Evolutionary conservation across 768 basidiomycete species (phyloP), one percentile per base, ranked within the genome.

Genomic region (Hortiboletus flavorubellus): DNA sequence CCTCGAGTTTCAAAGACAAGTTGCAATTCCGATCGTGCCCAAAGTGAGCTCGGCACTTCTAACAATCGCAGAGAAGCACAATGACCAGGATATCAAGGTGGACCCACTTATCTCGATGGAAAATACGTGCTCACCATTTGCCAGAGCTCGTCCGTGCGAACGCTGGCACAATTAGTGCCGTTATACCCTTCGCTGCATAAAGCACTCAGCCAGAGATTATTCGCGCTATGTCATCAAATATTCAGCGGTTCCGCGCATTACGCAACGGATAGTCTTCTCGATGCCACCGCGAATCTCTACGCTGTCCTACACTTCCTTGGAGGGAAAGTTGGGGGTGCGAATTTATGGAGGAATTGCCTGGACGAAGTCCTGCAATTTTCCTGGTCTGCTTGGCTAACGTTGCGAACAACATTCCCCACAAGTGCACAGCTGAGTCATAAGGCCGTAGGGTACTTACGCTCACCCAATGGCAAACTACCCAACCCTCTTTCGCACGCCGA

Each of bases 1-100:
- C n/a, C 75, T 84, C 31, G 91, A 93, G 69, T 93, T 91, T 69
- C 89, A 92, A 65, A 77, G 92, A 65, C 91, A 93, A 69, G 75
- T 91, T 4, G 81, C 80, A 35, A 75, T 78, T 5, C 91, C 92
- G 2, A 84, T 84, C 62, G 77, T 91, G 26, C 78, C 85, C 16
- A 93, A 91, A 72, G 84, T 87, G 67, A 83, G 83, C 29, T 61
- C 74, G 40, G 80, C 81, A 4, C 71, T 92, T 34, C 68, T 88
- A 31, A 67, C 73, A 4, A 67, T 90, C 23, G 78, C 77, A 6
- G 84, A 87, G 46, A 81, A 78, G 56, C 73, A 75, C 44, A 51
- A 57, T 5, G 80, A 84, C 56, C 59, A 62, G 26, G 83, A 85
- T 46, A 61, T 88, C 16, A 83, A 80, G 72, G 89, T 89, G 59